These are phyloP conservation scores for Aspergillus glaucus DNA, from an alignment of 2,329 filamentous ascomycete species.

Conservation along the genomic window DNA sequence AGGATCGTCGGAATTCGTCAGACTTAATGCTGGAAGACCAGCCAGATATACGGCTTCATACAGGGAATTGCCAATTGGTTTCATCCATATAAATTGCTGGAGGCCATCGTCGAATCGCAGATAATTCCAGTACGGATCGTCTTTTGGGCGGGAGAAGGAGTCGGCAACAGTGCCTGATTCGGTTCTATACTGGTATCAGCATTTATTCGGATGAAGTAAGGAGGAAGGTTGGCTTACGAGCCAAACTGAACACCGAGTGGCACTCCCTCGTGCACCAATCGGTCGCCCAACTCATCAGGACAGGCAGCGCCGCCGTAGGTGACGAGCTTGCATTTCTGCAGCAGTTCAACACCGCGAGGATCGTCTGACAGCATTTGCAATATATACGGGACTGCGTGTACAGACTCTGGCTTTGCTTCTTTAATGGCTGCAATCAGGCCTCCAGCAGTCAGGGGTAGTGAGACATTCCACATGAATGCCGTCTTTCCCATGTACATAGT, in stretches of 20 bases:
- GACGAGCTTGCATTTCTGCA: conserved; percentile 34
- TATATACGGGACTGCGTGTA: conserved; percentile 38
- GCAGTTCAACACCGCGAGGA: conserved; percentile 28
- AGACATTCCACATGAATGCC: conserved; percentile 37
- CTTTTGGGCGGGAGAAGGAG: conserved; percentile 33
- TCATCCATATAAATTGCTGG: conserved; percentile 33
- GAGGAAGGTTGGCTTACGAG: conserved; percentile 24
- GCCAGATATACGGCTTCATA: conserved; percentile 28
- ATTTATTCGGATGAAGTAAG: no score
- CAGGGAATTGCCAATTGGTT: conserved; percentile 20
- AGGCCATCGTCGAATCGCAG: conserved; percentile 35
- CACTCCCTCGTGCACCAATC: conserved; percentile 32
- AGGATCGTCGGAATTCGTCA: conserved; percentile 27
- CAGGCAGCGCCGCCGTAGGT: conserved; percentile 38
- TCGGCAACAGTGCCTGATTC: conserved; percentile 41
- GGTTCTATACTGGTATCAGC: conserved; percentile 22
- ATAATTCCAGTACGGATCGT: conserved; percentile 40
- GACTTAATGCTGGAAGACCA: conserved; percentile 25
- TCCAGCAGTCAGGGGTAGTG: conserved; percentile 34
- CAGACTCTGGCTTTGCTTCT: conserved; percentile 32
- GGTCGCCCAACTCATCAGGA: conserved; percentile 38
- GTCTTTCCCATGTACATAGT: conserved; percentile 41
- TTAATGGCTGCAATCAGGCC: conserved; percentile 31
- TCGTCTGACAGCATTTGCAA: conserved; percentile 36
- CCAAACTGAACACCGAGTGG: conserved; percentile 37